A percentile compares a stretch with the other conserved stretches of the same genome.
Evolutionary conservation across 306 rosid genomes (phyloP).

Genomic region (Dalbergia cultrata): DNA sequence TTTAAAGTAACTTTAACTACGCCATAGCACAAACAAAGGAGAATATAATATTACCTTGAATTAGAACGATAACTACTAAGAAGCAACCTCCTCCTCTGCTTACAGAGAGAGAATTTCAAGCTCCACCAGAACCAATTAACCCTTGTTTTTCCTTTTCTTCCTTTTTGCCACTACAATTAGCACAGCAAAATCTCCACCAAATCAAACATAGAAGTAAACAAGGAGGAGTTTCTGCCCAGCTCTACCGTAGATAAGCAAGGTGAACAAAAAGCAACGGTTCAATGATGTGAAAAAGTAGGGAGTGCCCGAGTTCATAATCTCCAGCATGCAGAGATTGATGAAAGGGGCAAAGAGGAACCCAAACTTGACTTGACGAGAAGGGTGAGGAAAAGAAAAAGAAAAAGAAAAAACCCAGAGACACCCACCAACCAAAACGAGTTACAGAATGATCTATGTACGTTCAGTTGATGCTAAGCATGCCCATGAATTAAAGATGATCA

Average conservation of each 20-base stretch:
- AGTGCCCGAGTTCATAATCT: conserved; percentile 11
- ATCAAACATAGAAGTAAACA: neutral
- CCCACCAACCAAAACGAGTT: neutral
- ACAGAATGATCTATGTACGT: neutral
- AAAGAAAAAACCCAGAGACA: neutral
- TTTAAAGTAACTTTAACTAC: neutral
- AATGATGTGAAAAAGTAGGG: neutral
- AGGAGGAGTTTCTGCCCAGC: neutral
- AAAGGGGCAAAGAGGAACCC: neutral
- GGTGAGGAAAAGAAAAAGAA: neutral
- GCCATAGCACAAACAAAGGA: neutral
- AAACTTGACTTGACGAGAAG: neutral
- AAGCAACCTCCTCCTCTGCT: conserved; percentile 39
- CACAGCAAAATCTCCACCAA: neutral
- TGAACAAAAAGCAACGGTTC: conserved; percentile 22
- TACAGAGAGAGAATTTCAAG: conserved; percentile 36
- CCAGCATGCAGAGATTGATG: neutral
- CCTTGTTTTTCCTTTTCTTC: neutral
- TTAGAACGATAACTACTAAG: conserved; percentile 5
- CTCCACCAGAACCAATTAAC: neutral
- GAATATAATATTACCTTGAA: conserved; percentile 43
- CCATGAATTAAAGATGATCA: neutral
- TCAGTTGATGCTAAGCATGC: conserved; percentile 18
- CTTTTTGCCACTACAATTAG: neutral
- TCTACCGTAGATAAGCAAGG: conserved; percentile 4